These are phyloP conservation scores for Stachybotrys chlorohalonatus DNA, from an alignment of 2,329 filamentous ascomycete species.

Conservation along the genomic window DNA sequence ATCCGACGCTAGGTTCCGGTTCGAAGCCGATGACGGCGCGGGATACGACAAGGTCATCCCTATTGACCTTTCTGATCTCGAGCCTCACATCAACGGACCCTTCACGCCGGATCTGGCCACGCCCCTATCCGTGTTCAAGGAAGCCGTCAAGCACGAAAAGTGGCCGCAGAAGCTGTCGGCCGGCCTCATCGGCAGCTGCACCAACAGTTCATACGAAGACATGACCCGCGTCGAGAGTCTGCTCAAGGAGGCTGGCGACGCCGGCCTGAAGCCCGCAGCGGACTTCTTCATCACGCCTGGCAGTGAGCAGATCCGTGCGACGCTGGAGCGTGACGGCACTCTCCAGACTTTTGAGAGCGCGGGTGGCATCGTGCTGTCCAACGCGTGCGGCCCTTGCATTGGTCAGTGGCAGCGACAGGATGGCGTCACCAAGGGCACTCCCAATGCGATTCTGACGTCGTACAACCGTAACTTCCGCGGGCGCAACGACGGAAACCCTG, in stretches of 20 bases:
- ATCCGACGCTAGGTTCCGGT: slow-evolving; percentile 47
- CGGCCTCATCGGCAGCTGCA: slow-evolving; percentile 96
- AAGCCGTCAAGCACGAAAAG: slow-evolving; percentile 85
- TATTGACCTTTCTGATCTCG: slow-evolving; percentile 88
- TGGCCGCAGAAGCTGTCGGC: slow-evolving; percentile 98
- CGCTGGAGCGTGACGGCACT: slow-evolving; percentile 83
- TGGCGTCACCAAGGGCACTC: slow-evolving; percentile 70
- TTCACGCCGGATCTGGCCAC: slow-evolving; percentile 98
- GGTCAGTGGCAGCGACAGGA: slow-evolving; percentile 95
- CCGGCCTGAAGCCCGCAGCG: slow-evolving; percentile 89
- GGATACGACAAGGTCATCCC: slow-evolving; percentile 96
- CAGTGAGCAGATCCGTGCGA: slow-evolving; percentile 93
- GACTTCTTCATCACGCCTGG: slow-evolving; percentile 93
- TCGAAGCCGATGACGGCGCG: slow-evolving; percentile 71
- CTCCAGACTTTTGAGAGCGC: slow-evolving; percentile 94
- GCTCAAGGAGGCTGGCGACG: slow-evolving; percentile 68
- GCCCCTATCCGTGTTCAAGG: slow-evolving; percentile 94
- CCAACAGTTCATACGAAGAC: slow-evolving; percentile 78
- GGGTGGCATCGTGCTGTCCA: slow-evolving; percentile 87
- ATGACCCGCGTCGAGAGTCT: slow-evolving; percentile 92
- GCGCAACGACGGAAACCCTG: slow-evolving; percentile 91
- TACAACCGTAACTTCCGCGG: slow-evolving; percentile 99
- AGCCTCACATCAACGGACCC: slow-evolving; percentile 97
- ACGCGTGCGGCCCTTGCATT: slow-evolving; percentile 88
- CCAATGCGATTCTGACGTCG: slow-evolving; percentile 90